Percentiles rank a stretch among this genome's conserved stretches.
These are phyloP conservation scores for Penicillium flavigenum DNA, from an alignment of 495 filamentous ascomycete species.

Conservation along the genomic window DNA sequence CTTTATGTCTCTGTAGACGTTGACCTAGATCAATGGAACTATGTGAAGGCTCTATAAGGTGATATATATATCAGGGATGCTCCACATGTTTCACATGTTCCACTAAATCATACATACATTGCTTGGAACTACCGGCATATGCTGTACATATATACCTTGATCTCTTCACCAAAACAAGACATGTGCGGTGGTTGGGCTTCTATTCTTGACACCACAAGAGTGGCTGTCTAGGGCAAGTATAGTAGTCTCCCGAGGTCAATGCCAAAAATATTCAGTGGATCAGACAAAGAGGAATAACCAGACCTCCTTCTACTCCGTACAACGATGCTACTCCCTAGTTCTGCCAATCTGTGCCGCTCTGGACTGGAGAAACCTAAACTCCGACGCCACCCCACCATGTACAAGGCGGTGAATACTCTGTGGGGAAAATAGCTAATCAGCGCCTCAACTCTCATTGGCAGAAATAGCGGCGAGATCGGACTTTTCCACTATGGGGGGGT, in stretches of 20 bases:
- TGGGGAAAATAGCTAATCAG: conserved; percentile 25
- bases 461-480: conserved; percentile 29
- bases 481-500: conserved; percentile 18
- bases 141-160: not conserved
- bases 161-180: not conserved
- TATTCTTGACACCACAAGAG: too few species aligned
- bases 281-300: too few species aligned
- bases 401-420: conserved; percentile 17
- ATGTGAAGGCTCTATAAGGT: not conserved
- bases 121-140: too few species aligned
- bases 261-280: too few species aligned
- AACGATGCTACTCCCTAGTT: not conserved
- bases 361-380: not conserved
- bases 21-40: not conserved
- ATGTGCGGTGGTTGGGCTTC: not conserved
- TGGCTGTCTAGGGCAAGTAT: too few species aligned
- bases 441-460: conserved; percentile 2
- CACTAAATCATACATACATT: too few species aligned
- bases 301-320: not conserved
- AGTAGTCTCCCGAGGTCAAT: too few species aligned
- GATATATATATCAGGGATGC: not conserved
- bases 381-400: conserved; percentile 1
- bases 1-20: not conserved
- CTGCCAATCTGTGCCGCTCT: not conserved
- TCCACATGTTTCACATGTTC: too few species aligned